A percentile compares a stretch with the other conserved stretches of the same genome.
Evolutionary conservation across 139 green algal species (phyloP).

Genomic region (Parachlorella kessleri): DNA sequence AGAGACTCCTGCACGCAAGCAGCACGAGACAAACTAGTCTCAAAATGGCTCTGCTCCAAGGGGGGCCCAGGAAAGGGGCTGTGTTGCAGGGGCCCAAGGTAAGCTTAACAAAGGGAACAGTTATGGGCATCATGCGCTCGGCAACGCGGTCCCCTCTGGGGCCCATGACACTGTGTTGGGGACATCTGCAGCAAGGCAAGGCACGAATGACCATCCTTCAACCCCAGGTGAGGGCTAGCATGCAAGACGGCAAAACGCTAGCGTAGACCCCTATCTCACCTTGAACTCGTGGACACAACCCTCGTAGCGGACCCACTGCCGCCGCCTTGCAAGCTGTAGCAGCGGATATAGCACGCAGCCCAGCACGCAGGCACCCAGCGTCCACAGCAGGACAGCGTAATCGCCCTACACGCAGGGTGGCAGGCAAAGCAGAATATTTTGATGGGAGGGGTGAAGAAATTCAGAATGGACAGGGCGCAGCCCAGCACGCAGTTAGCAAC

Average conservation of each 20-base stretch:
- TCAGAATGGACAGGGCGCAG: not conserved
- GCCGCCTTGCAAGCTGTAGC: conserved; percentile 49
- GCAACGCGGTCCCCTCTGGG: not conserved
- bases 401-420: conserved; percentile 18
- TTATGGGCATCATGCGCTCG: not conserved
- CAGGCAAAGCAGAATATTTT: not conserved
- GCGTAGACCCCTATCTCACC: not conserved
- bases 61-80: not conserved
- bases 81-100: not conserved
- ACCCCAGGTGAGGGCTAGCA: not conserved
- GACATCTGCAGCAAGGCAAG: not conserved
- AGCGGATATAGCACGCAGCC: conserved; percentile 73
- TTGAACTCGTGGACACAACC: conserved; percentile 17
- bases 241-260: not conserved
- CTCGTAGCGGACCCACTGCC: conserved; percentile 25
- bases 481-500: not conserved
- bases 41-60: not conserved
- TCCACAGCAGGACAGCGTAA: conserved; percentile 52
- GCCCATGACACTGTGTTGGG: not conserved
- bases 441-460: not conserved
- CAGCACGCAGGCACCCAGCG: conserved; percentile 37
- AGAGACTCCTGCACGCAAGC: conserved; percentile 2
- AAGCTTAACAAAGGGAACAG: not conserved
- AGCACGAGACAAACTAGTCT: too few species aligned
- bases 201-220: not conserved